Evolutionary conservation across 2,329 filamentous ascomycete species (phyloP), one percentile per base, ranked within the genome.

Genomic region (Penicillium sp.): DNA sequence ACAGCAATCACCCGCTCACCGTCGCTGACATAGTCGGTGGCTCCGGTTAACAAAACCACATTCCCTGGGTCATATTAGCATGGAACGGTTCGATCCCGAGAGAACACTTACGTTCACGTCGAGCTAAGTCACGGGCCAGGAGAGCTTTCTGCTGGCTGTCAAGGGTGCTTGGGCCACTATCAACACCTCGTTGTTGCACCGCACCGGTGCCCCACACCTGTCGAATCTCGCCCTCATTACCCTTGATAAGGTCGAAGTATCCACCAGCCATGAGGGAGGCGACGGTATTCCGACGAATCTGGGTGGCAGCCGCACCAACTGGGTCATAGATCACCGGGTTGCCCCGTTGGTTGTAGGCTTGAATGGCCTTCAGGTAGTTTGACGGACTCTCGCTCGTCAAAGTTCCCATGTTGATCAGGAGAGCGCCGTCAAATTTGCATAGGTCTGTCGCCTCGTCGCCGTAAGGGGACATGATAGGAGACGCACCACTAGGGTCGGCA

Each of bases 401-500:
- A 0, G 88, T 95, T 18, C 91, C 91, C 88, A 96, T 96, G 68
- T 97, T 97, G 59, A 97, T 77, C 31, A 97, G 85, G 1, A 97
- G 77, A 0, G 84, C 80, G 8, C 87, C 88, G 25, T 83, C 83
- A 0, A 94, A 76, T 19, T 75, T 76, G 9, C 85, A 82, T n/a
- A 97, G 76, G 58, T 96, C 90, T 6, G 69, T 63, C 0, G 89
- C 89, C 72, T 97, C 91, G 35, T 82, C 79, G 17, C 83, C 86
- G 56, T 90, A 86, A 63, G 87, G 90, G 6, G 89, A 83, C 91
- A 97, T 97, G 65, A 96, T 96, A 26, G 91, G 91, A 14, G 86
- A 93, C 9, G 86, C 86, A 23, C 91, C 91, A 36, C 71, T 75
- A 29, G 13, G 6, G 9, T 16, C 9, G 13, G 18, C 3, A 28